Conservation (phyloP, 2,329 filamentous ascomycete species). For the Cladobotryum protrusum region DNA sequence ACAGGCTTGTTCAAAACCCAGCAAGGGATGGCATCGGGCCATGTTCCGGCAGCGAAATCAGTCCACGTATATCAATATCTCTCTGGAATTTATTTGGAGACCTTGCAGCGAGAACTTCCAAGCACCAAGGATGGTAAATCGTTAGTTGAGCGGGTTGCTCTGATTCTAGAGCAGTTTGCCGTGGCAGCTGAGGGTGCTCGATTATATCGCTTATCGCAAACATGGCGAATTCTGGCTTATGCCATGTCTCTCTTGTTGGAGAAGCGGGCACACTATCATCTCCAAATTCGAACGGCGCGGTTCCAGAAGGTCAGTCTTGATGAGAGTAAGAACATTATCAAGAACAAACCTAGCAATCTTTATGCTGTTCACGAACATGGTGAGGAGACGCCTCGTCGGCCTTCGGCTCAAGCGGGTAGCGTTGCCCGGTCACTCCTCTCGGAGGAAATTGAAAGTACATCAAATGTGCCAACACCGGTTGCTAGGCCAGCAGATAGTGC, state of each 20-base stretch:
- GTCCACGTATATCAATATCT: slow-evolving; percentile 50
- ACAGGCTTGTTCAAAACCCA: slow-evolving; percentile 53
- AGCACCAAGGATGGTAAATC: slow-evolving; percentile 28
- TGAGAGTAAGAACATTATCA: slow-evolving; percentile 22
- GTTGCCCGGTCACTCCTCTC: slow-evolving; percentile 42
- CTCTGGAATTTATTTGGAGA: slow-evolving; percentile 50
- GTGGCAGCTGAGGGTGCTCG: slow-evolving; percentile 50
- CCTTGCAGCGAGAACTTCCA: slow-evolving; percentile 44
- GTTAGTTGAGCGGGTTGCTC: slow-evolving; percentile 41
- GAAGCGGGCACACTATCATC: slow-evolving; percentile 51
- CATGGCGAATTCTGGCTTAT: slow-evolving; percentile 56
- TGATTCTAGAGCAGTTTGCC: slow-evolving; percentile 52
- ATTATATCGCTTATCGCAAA: slow-evolving; percentile 56
- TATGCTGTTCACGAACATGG: slow-evolving; percentile 23
- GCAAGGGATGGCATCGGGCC: slow-evolving; percentile 58
- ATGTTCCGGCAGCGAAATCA: slow-evolving; percentile 46
- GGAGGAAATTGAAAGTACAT: slow-evolving; percentile 56
- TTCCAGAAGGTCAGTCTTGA: slow-evolving; percentile 30
- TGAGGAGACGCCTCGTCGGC: slow-evolving; percentile 33
- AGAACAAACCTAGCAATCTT: slow-evolving; percentile 21
- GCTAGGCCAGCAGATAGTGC: slow-evolving; percentile 44
- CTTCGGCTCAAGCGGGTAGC: slow-evolving; percentile 23
- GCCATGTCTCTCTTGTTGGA: slow-evolving; percentile 48
- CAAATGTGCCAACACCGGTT: slow-evolving; percentile 55
- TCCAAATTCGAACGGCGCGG: slow-evolving; percentile 41